Base-by-base conservation (phyloP, 2,329 filamentous ascomycete species). In the Cadophora gregata region DNA sequence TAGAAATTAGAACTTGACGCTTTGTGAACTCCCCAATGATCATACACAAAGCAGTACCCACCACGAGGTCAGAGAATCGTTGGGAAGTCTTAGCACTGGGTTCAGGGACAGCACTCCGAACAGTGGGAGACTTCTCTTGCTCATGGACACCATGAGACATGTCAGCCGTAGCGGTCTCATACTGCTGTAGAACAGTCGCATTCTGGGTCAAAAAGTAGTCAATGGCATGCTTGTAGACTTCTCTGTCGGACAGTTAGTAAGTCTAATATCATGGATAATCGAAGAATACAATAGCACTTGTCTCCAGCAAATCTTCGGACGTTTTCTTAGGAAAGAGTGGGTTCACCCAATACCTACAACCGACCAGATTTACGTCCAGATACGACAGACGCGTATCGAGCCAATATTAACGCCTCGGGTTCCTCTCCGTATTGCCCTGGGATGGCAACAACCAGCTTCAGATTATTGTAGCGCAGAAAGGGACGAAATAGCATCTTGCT, bases 11-110 rank as follows among this genome's bases (percentile, higher is more conserved):
- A 29, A 63, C 38, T 21, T 62, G 61, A 6, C 68, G 59, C 47
- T 70, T 70, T 25, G 63, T 53, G 10, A 55, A 65, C 48, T 68
- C 68, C n/a, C 55, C 58, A 33, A 70, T 64, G 24, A 70, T 47
- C 64, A 68, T 70, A 38, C 66, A 67, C 33, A 70, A 59, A 14
- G 53, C 67, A 47, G 67, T 66, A 8, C 55, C 62, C 12, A 68
- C 27, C 10, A 68, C 47, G 12, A 69, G n/a, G 36, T 67, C 67
- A 51, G 33, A 56, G 24, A 69, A 59, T 45, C 67, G 61, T 45
- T 66, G 62, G 10, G 47, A 21, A 10, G 56, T 21, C 27, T 63
- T 65, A 4, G 38, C 38, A 19, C 29, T 42, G 21, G 21, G 36
- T 25, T 51, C 53, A 42, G 4, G 45, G n/a, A 14, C 14, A 6